Base-by-base conservation (phyloP, 2,329 filamentous ascomycete genomes). In the Emydomyces testavorans region DNA sequence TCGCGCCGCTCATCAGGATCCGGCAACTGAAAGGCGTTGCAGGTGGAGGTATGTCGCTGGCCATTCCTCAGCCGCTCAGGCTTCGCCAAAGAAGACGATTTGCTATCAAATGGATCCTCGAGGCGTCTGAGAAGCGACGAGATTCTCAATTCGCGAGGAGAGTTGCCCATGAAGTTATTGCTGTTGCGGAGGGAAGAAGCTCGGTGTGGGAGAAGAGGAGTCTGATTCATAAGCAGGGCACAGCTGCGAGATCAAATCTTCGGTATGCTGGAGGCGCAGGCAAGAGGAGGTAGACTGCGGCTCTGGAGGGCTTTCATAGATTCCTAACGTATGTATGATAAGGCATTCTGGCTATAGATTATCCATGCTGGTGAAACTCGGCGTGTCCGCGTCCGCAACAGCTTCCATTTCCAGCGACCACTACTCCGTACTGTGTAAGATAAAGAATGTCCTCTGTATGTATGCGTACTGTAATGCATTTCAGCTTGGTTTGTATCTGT, bases 41-140 rank as follows among this genome's bases (percentile, higher is more conserved):
- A 1, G 90, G 90, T 67, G 92, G 92, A 71, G 92, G 92, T 65
- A 76, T 79, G 29, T 78, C 86, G 10, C 76, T 95, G 50, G 86
- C 90, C 48, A 76, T 95, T 29, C 92, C 92, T 0, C 73, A 82
- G 18, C 90, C 92, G 1, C 72, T 96, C 16, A 71, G 74, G 1
- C 68, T 82, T 53, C 77, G 87, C 52, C 84, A 93, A 65, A 77
- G 90, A 53, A 75, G 90, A 56, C 76, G 89, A 48, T 74, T 74
- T 43, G 89, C 90, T 1, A 83, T 95, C 55, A 71, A 77, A 64
- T 98, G 92, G 92, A 94, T 98, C 57, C 67, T 96, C 50, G 82
- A 87, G 53, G 76, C 80, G n/a, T 85, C 87, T 32, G 78, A 78
- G 53, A 92, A 88, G 74, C 82, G 83, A 68, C 78, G 77, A 53